Evolutionary conservation across 208 protist genomes (phyloP), one percentile per base, ranked within the genome.

Genomic region (Kentomonas sorsogonicus): DNA sequence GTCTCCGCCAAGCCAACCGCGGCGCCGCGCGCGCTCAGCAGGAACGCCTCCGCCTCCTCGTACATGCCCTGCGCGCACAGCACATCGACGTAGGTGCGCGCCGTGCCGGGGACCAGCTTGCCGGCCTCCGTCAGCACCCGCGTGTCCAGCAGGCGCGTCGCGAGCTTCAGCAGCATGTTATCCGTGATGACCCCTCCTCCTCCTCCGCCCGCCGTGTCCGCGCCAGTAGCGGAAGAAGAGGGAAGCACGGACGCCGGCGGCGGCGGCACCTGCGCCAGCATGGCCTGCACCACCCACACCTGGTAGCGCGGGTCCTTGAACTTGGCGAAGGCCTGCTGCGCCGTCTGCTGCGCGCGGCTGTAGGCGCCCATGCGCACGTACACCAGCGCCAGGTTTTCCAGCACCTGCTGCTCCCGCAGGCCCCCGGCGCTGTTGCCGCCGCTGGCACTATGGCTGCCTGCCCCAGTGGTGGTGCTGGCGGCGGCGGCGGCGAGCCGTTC

Each of bases 361-460:
- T 84, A 94, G 34, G 72, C 71, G 1, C 83, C 83, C 79, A 91
- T 86, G 45, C 87, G 74, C 9, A 75, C 74, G 70, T 90, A 94
- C 3, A 78, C 83, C 57, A 90, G 83, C 18, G 88, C 57, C 27
- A 91, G 33, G 47, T 89, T 89, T 54, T 94, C 87, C n/a, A 60
- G 53, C 9, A 75, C 67, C 48, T 69, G 64, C 18, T 64, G 64
- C 36, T 88, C 75, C n/a, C n/a, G n/a, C n/a, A n/a, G n/a, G n/a
- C n/a, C n/a, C n/a, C n/a, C n/a, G n/a, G n/a, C n/a, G n/a, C n/a
- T n/a, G n/a, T n/a, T n/a, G n/a, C n/a, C n/a, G n/a, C n/a, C n/a
- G n/a, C n/a, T n/a, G n/a, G n/a, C n/a, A n/a, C n/a, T n/a, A n/a
- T n/a, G n/a, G n/a, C n/a, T n/a, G n/a, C n/a, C n/a, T n/a, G n/a